Base-by-base conservation (phyloP, 2,329 filamentous ascomycete genomes). In the Cladophialophora exuberans region DNA sequence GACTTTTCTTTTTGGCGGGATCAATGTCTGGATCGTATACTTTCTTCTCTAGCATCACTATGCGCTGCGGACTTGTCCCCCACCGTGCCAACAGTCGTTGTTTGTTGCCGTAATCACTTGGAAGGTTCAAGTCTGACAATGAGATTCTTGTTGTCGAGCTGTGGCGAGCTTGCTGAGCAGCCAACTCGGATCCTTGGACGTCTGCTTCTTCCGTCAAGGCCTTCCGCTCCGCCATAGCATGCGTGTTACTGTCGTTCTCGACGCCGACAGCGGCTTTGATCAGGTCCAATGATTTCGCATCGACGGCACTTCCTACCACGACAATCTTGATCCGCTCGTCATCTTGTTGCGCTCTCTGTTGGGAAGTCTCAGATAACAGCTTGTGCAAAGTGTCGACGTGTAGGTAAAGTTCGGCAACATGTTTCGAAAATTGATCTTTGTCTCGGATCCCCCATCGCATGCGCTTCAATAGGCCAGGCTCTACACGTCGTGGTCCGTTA, bases 401-500 rank as follows among this genome's bases (percentile, higher is more conserved):
- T 31, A 7, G 7, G 13, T 31, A 13, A 13, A 31, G 28, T 13
- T 31, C 28, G 22, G 41, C 46, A n/a, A 50, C 39, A 11, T 39
- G 36, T 11, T 6, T 6, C 22, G 41, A 18, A n/a, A 50, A 50
- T 41, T 44, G 33, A 28, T 50, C 36, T 31, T 50, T 50, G 46
- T 50, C 46, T 4, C 28, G 46, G 23, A 50, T 50, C 3, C 26
- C 46, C 46, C 46, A 50, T 9, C 36, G 36, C 30, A 35, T 22
- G 4, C 46, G 46, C 36, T 18, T 50, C 7, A 18, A 50, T 4
- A 50, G 18, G 11, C 30, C 15, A 6, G 6, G 33, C 17, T 41
- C 46, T 10, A 7, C 28, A 5, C 31, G 25, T 44, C 28, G 28
- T n/a, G n/a, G n/a, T 13, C 13, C 28, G 6, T 31, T 31, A 6